Conservation (phyloP, 1,139 yeast species). For the Pichia terricola region DNA sequence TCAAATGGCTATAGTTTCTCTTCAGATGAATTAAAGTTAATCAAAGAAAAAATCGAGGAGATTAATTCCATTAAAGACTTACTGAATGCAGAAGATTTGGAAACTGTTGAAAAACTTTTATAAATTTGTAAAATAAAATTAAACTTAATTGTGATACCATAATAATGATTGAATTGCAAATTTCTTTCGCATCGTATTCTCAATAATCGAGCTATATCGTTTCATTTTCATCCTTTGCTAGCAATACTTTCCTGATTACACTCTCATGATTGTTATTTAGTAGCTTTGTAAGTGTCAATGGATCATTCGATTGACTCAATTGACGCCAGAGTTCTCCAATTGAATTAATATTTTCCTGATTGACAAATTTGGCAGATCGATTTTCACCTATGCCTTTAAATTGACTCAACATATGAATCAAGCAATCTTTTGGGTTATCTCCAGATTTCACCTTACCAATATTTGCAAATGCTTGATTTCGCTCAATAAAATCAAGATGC, state of each 20-base stretch:
- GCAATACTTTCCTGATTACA: slow-evolving; percentile 28
- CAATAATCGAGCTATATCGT: neutral
- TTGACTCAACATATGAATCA: slow-evolving; percentile 41
- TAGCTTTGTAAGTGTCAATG: slow-evolving; percentile 2
- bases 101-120: neutral
- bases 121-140: too few species aligned
- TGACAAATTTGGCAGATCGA: slow-evolving; percentile 25
- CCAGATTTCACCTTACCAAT: slow-evolving; percentile 50
- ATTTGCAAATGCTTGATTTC: slow-evolving; percentile 45
- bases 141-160: too few species aligned
- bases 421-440: slow-evolving; percentile 35
- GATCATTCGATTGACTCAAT: too few species aligned
- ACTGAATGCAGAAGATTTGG: neutral
- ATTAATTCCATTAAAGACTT: neutral
- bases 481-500: slow-evolving; percentile 44
- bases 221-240: slow-evolving; percentile 43
- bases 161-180: too few species aligned
- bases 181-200: too few species aligned
- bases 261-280: slow-evolving; percentile 16
- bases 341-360: slow-evolving; percentile 26
- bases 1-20: slow-evolving; percentile 39
- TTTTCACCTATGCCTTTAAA: slow-evolving; percentile 45
- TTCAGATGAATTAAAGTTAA: slow-evolving; percentile 30
- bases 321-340: slow-evolving; percentile 27
- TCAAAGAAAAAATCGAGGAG: neutral